Base-by-base conservation (phyloP, 2,329 filamentous ascomycete genomes). In the Sarocladium kiliense region DNA sequence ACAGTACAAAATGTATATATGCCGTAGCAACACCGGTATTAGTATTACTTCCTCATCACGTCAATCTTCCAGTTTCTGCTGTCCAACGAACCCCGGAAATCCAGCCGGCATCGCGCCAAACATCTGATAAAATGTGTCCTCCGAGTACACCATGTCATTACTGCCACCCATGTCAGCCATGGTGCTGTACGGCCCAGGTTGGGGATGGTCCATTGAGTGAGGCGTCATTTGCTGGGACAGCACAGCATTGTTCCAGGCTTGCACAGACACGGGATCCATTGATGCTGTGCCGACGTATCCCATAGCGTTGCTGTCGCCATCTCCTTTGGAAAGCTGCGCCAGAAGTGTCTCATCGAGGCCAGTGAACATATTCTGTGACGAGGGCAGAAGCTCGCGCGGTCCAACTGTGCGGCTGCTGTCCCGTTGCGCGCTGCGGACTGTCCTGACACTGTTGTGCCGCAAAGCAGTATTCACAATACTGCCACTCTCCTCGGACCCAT, bases 401-500 rank as follows among this genome's bases (percentile, higher is more conserved):
- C 41, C 39, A 18, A 36, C 39, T 4, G 42, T 55, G 26, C 41
- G 41, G n/a, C 9, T 41, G 50, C 56, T 58, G n/a, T 41, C 42
- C 14, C 56, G 26, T n/a, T 45, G 30, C 2, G 45, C 18, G 34
- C 30, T 25, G 12, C 41, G 54, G 1, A 69, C 61, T 3, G 67
- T 71, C 0, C 64, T 55, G 1, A 70, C 61, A 54, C 69, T 71
- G 32, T 71, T 66, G 11, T 63, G 62, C 32, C 68, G 63, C 0
- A 61, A 58, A 58, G 51, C 34, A 21, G 55, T 53, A 21, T 54
- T 56, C 14, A 55, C 50, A n/a, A 65, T 57, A 36, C 68, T 71
- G 0, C 68, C 64, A 45, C 70, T 72, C 56, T 73, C 71, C 10
- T 73, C 71, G 0, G 70, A 73, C 0, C 63, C 68, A 36, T 73